Evolutionary conservation across 371 early-diverging fungal genomes (phyloP), one percentile per base, ranked within the genome.

Genomic region (Rhizomucor pusillus): DNA sequence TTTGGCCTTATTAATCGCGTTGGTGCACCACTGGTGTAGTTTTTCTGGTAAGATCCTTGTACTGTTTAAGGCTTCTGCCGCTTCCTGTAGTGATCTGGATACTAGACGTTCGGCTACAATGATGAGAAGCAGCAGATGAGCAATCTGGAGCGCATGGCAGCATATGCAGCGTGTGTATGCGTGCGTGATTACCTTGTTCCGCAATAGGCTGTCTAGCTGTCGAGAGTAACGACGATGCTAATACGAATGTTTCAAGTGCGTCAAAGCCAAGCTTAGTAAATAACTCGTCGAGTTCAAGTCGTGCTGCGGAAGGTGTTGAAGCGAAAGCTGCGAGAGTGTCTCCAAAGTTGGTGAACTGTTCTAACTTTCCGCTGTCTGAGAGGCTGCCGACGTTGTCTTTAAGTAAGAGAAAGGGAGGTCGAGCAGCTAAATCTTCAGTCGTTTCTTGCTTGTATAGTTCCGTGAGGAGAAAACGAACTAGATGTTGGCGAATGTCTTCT

Each of bases 401-500:
- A 22, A 85, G 64, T 10, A 84, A 67, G 25, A 65, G 67, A 58
- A 75, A 62, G 24, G 64, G 66, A 37, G 79, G 73, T 36, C 69
- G 60, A 24, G 63, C 57, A 37, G 56, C 39, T 43, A 11, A 40
- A 12, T 67, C 62, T 33, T 50, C 41, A 43, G 39, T 41, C 18
- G 58, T 34, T 3, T 57, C 25, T 25, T 60, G 48, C 52, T 67
- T 65, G 49, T 62, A 64, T 20, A 58, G 57, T 43, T 78, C 79
- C 50, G 74, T 67, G 19, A 84, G 60, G 20, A 85, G 60, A 47
- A 67, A 75, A 40, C 79, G 69, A 39, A 84, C 63, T 47, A 85
- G 63, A 54, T 82, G 83, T 49, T 81, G 67, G 36, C 76, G 74
- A 40, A 81, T 78, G 40, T 65, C 70, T 55, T 76, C 74, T 34